These are phyloP conservation scores for Cercophora sp. DNA, from an alignment of 495 filamentous ascomycete species.

Conservation along the genomic window DNA sequence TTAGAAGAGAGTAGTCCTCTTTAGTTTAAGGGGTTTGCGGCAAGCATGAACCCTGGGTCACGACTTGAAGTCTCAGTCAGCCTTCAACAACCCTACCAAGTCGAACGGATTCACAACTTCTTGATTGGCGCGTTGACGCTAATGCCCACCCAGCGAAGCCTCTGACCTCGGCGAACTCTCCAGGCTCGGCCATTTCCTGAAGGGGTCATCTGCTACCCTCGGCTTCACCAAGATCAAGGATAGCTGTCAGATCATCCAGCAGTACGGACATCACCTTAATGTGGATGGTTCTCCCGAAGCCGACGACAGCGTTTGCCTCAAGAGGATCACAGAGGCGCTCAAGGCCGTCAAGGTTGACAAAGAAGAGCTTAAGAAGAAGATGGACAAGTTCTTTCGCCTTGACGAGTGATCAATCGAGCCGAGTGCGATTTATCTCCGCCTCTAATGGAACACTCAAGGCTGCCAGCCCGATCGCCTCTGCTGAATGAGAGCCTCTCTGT, in stretches of 20 bases:
- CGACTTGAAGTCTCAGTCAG: no score
- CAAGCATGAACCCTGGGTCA: no score
- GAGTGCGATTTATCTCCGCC: no score
- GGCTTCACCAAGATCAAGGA: slow-evolving; percentile 91
- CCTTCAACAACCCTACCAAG: no score
- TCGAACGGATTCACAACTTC: neutral
- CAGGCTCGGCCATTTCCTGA: slow-evolving; percentile 87
- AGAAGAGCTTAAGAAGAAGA: slow-evolving; percentile 62
- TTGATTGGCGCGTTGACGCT: no score
- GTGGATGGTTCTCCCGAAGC: slow-evolving; percentile 65
- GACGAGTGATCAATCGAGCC: no score
- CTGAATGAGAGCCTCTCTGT: no score
- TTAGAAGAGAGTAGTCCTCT: no score
- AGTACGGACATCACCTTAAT: slow-evolving; percentile 77
- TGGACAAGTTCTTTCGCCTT: slow-evolving; percentile 71
- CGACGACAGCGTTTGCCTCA: slow-evolving; percentile 61
- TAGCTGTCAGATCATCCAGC: slow-evolving; percentile 92
- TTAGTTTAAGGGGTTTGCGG: no score
- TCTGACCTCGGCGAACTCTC: slow-evolving; percentile 70
- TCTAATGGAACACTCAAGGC: no score
- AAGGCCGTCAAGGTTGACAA: slow-evolving; percentile 71
- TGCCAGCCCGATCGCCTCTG: no score
- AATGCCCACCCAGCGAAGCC: no score
- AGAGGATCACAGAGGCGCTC: slow-evolving; percentile 66
- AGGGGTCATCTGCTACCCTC: slow-evolving; percentile 95